A percentile compares a stretch with the other conserved stretches of the same genome.
These are phyloP conservation scores for Deuterostichococcus epilithicus DNA, from an alignment of 139 green algal genomes.

Conservation along the genomic window DNA sequence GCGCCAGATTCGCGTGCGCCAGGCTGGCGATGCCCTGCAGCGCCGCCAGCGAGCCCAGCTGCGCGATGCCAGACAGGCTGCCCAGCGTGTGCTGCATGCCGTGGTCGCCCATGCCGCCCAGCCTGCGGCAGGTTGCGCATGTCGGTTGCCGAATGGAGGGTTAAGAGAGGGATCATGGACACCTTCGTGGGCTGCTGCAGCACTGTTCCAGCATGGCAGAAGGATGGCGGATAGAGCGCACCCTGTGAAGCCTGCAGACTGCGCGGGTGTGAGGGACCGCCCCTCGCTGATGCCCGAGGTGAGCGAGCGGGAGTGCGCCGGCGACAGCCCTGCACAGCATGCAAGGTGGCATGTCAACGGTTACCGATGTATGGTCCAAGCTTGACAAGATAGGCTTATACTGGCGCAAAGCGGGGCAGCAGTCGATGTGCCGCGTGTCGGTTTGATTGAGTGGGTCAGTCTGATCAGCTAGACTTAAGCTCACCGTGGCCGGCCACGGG, in stretches of 20 bases:
- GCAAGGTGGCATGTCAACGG: too few relatives aligned
- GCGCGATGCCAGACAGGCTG: conserved; percentile 14
- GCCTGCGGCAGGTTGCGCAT: conserved; percentile 13
- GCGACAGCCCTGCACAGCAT: background rate
- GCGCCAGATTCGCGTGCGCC: background rate
- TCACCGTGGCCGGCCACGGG: background rate
- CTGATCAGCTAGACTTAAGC: background rate
- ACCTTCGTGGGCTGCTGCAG: too few relatives aligned
- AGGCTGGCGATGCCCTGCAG: conserved; percentile 21
- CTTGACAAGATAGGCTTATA: too few relatives aligned
- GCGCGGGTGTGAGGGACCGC: background rate
- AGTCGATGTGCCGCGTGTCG: too few relatives aligned
- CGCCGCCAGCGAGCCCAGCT: conserved; percentile 14
- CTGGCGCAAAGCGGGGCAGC: too few relatives aligned
- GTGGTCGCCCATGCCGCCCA: conserved; percentile 21
- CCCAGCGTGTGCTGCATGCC: conserved; percentile 19
- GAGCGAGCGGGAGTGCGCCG: background rate
- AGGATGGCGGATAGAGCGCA: background rate
- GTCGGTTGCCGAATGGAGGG: too few relatives aligned
- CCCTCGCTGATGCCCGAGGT: background rate
- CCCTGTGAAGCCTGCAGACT: background rate
- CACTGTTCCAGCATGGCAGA: too few relatives aligned
- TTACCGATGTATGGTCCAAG: too few relatives aligned
- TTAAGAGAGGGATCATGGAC: too few relatives aligned
- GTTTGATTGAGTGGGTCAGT: too few relatives aligned